Evolutionary conservation across 2,329 filamentous ascomycete genomes (phyloP).

Genomic region (Aureobasidium sp.): DNA sequence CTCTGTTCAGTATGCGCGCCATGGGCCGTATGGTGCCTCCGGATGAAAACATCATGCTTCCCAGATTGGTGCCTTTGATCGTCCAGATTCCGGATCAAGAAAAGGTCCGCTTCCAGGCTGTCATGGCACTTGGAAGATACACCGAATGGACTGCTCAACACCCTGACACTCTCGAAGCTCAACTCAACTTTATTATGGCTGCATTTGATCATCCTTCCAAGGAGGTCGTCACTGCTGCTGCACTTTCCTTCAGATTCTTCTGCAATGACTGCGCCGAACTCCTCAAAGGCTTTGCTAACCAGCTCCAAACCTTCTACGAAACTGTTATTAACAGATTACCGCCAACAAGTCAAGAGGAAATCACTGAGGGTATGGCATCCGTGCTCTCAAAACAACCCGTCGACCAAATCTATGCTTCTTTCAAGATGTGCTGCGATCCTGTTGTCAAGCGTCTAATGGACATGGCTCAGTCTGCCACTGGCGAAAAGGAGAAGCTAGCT

Average conservation of each 20-base stretch:
- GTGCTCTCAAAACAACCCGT: slow-evolving; percentile 82
- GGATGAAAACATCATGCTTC: slow-evolving; percentile 79
- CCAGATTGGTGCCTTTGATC: slow-evolving; percentile 85
- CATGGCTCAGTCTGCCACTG: slow-evolving; percentile 76
- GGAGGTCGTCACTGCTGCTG: slow-evolving; percentile 86
- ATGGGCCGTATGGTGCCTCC: slow-evolving; percentile 94
- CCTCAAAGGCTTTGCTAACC: slow-evolving; percentile 72
- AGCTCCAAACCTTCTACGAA: slow-evolving; percentile 89
- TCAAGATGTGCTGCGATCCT: slow-evolving; percentile 91
- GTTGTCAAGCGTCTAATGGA: slow-evolving; percentile 77
- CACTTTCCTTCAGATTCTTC: slow-evolving; percentile 93
- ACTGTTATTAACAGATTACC: slow-evolving; percentile 81
- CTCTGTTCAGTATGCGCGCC: slow-evolving; percentile 88
- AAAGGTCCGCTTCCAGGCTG: slow-evolving; percentile 96
- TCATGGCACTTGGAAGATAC: slow-evolving; percentile 94
- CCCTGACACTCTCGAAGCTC: slow-evolving; percentile 82
- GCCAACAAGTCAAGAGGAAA: slow-evolving; percentile 81
- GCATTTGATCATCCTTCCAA: slow-evolving; percentile 84
- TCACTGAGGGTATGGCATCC: slow-evolving; percentile 89
- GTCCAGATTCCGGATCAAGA: slow-evolving; percentile 93
- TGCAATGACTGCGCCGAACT: slow-evolving; percentile 90
- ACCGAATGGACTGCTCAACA: slow-evolving; percentile 97
- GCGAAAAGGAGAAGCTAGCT: slow-evolving; percentile 75
- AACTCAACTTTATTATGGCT: slow-evolving; percentile 91
- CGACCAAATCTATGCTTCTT: slow-evolving; percentile 70